phyloP scores from a whole-genome alignment of 106 monocot genomes.

The Allium cepa region DNA sequence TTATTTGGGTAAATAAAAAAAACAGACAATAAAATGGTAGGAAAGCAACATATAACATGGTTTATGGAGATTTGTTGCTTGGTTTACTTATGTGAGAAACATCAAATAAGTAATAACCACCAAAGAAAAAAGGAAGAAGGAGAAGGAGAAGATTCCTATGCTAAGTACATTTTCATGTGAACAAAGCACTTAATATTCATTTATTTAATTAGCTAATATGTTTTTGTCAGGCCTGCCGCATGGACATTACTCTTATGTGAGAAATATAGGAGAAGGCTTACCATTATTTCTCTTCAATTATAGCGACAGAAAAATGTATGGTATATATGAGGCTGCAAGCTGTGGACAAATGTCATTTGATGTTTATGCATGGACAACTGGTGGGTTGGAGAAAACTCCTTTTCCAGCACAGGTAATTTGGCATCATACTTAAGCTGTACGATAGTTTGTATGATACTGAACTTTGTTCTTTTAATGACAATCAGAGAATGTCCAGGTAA shows the following conservation, averaged over 20 bases:
- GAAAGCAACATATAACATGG: too few species aligned
- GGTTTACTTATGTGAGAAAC: too few species aligned
- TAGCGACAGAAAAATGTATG: constrained; percentile 56
- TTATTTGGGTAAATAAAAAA: too few species aligned
- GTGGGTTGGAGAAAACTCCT: constrained; percentile 39
- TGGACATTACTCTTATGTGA: constrained; percentile 48
- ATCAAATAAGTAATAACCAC: too few species aligned
- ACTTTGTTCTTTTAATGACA: not conserved
- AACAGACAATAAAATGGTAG: too few species aligned
- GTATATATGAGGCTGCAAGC: constrained; percentile 68
- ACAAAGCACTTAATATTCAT: too few species aligned
- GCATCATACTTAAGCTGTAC: not conserved
- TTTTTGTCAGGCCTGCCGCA: constrained; percentile 47
- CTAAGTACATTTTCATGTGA: too few species aligned
- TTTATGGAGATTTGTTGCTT: too few species aligned
- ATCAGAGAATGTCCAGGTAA: not conserved
- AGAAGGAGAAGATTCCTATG: too few species aligned
- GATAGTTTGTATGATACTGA: not conserved
- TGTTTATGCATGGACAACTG: constrained; percentile 63
- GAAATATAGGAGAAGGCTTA: constrained; percentile 52
- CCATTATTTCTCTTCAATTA: constrained; percentile 77
- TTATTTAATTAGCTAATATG: not conserved
- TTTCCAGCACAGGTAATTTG: constrained; percentile 65
- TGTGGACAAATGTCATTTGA: constrained; percentile 49
- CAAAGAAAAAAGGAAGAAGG: too few species aligned